These are phyloP conservation scores for Phaeosphaeria sp. DNA, from an alignment of 2,329 filamentous ascomycete species.

Conservation along the genomic window DNA sequence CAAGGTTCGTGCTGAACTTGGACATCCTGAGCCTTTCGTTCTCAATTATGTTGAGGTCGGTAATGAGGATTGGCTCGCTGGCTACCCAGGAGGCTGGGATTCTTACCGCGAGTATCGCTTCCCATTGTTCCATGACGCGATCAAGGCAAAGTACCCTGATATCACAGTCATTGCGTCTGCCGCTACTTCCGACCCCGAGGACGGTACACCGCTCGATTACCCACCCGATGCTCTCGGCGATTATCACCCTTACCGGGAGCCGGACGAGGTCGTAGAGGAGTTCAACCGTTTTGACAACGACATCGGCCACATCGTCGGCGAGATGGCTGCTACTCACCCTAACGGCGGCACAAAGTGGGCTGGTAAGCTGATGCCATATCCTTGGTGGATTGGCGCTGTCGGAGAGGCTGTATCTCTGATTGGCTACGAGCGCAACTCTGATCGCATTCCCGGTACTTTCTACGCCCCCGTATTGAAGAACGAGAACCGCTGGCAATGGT, in stretches of 20 bases:
- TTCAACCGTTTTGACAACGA: conserved; percentile 60
- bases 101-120: conserved; percentile 44
- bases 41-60: conserved; percentile 50
- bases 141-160: conserved; percentile 43
- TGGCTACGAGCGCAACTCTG: conserved; percentile 69
- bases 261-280: conserved; percentile 50
- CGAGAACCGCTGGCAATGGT: conserved; percentile 45
- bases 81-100: conserved; percentile 34
- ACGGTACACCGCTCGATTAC: conserved; percentile 15
- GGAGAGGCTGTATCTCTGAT: conserved; percentile 71
- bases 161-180: conserved; percentile 46
- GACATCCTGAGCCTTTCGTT: conserved; percentile 46
- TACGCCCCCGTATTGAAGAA: conserved; percentile 45
- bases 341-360: conserved; percentile 39
- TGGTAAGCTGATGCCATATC: conserved; percentile 28
- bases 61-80: conserved; percentile 50
- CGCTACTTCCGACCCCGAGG: conserved; percentile 35
- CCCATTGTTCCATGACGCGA: conserved; percentile 41
- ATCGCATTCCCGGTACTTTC: conserved; percentile 61
- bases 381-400: conserved; percentile 63
- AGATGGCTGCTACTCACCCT: conserved; percentile 45
- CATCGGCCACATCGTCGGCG: conserved; percentile 39
- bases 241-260: conserved; percentile 54
- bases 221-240: conserved; percentile 40
- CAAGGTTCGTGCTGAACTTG: conserved; percentile 43